phyloP scores from a whole-genome alignment of 106 monocot species.

The Allium cepa region DNA sequence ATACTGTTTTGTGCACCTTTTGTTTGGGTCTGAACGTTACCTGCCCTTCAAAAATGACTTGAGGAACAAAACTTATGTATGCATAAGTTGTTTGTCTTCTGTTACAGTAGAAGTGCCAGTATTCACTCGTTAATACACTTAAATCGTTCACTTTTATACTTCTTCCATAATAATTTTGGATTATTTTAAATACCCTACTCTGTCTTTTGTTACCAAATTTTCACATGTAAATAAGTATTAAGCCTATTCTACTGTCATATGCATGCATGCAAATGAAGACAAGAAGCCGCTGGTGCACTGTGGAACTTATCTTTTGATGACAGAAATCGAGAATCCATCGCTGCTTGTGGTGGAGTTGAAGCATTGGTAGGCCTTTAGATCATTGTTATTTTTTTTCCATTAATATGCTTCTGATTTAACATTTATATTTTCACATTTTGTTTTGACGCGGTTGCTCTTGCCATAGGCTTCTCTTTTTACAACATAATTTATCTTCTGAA shows the following conservation, averaged over 20 bases:
- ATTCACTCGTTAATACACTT: background rate
- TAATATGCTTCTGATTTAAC: background rate
- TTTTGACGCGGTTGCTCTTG: background rate
- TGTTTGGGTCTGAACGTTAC: no score
- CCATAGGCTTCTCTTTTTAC: background rate
- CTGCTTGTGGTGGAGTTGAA: conserved; percentile 92
- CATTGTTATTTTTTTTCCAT: background rate
- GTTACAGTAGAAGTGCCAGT: background rate
- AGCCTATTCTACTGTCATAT: background rate
- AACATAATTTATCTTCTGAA: background rate
- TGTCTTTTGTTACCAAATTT: background rate
- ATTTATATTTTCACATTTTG: background rate
- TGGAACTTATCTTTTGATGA: conserved; percentile 99
- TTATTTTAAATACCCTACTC: no score
- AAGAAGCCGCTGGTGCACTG: conserved; percentile 98
- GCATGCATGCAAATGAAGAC: conserved; percentile 33
- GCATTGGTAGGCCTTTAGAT: conserved; percentile 57
- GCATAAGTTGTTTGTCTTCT: no score
- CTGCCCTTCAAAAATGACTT: no score
- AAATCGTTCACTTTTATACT: background rate
- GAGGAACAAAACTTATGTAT: no score
- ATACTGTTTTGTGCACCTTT: no score
- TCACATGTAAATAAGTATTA: background rate
- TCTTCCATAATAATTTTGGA: no score
- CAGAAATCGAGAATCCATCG: conserved; percentile 94